Percentiles rank a stretch among this genome's conserved stretches.
phyloP scores from a whole-genome alignment of 345 rosid species.

The Corchorus olitorius region DNA sequence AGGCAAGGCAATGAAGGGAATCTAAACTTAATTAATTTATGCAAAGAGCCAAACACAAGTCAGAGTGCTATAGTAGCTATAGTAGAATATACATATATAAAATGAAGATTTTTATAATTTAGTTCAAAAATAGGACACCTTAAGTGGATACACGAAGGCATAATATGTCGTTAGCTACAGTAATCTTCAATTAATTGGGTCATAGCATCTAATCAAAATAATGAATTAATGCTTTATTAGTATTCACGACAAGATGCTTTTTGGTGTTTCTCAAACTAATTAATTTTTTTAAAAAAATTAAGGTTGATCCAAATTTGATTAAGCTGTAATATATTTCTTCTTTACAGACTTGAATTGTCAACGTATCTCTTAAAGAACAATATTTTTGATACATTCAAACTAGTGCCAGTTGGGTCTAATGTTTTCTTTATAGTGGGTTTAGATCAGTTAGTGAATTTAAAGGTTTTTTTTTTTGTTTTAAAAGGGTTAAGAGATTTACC shows the following conservation, averaged over 20 bases:
- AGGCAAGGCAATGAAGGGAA: too few relatives aligned
- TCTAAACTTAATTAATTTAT: not conserved
- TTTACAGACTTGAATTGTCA: conserved; percentile 15
- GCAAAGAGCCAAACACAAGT: not conserved
- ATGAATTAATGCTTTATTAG: not conserved
- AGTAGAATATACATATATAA: not conserved
- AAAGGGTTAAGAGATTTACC: not conserved
- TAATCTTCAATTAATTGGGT: not conserved
- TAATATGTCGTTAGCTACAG: not conserved
- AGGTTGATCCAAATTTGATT: conserved; percentile 16
- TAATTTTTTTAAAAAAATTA: not conserved
- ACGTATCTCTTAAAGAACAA: conserved; percentile 31
- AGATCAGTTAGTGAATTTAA: conserved; percentile 3
- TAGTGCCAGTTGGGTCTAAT: conserved; percentile 40
- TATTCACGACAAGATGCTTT: conserved; percentile 4
- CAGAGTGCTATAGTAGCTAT: not conserved
- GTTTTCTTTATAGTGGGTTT: conserved; percentile 16
- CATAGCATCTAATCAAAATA: not conserved
- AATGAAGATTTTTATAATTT: not conserved
- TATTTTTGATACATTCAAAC: conserved; percentile 34
- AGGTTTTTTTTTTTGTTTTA: not conserved
- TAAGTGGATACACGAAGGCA: not conserved
- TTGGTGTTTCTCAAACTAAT: not conserved
- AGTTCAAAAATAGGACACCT: not conserved
- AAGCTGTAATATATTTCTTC: conserved; percentile 12